phyloP scores from a whole-genome alignment of 177 flowering plant genomes.

The Telopea speciosissima region DNA sequence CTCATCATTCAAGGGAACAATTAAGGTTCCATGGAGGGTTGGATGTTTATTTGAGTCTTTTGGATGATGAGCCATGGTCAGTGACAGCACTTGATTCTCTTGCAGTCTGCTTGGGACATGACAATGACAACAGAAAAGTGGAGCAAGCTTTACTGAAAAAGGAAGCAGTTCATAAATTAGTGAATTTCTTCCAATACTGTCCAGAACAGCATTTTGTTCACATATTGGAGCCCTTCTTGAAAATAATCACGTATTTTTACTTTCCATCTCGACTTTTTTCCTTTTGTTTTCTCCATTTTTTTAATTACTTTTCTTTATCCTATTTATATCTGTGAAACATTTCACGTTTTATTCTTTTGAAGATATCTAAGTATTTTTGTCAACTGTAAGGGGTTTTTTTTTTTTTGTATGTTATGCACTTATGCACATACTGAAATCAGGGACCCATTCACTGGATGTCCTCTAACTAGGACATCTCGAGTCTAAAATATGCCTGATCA shows the following conservation, averaged over 20 bases:
- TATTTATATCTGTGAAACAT: background rate
- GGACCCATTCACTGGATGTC: background rate
- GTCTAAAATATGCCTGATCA: background rate
- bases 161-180: slow-evolving; percentile 95
- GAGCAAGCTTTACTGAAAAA: slow-evolving; percentile 91
- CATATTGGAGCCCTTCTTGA: slow-evolving; percentile 93
- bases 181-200: slow-evolving; percentile 86
- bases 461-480: background rate
- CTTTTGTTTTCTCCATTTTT: background rate
- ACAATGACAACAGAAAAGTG: slow-evolving; percentile 83
- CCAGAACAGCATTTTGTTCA: slow-evolving; percentile 93
- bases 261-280: background rate
- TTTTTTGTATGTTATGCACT: background rate
- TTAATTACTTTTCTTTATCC: background rate
- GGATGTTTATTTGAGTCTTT: slow-evolving; percentile 91
- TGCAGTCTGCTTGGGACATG: slow-evolving; percentile 93
- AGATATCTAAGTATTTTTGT: background rate
- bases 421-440: background rate
- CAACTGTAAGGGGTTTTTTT: too few species aligned
- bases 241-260: slow-evolving; percentile 73
- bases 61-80: slow-evolving; percentile 95
- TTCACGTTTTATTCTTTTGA: background rate
- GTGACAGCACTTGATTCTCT: slow-evolving; percentile 93
- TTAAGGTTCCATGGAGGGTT: slow-evolving; percentile 90
- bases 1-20: slow-evolving; percentile 94